These are phyloP conservation scores for Acrasis kona DNA, from an alignment of 78 protist genomes.

Conservation along the genomic window DNA sequence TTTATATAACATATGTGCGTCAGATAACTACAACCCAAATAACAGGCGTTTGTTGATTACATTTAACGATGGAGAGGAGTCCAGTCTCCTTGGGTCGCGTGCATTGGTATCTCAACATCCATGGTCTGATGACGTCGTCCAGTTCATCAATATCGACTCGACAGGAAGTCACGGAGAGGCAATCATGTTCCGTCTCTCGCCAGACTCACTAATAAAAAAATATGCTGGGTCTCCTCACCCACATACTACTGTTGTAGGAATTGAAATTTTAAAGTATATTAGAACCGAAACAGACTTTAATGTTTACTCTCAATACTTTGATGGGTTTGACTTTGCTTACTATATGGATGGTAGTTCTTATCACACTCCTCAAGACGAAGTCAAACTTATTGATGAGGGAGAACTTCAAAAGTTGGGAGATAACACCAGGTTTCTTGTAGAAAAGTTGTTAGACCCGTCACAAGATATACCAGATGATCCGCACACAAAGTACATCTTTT, in stretches of 20 bases:
- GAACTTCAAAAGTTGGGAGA: neutral
- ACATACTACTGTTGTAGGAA: neutral
- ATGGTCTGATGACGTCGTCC: neutral
- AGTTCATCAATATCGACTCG: neutral
- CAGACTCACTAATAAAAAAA: neutral
- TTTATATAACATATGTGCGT: neutral
- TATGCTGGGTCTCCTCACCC: neutral
- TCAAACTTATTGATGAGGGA: neutral
- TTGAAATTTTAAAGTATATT: neutral
- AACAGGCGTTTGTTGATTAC: neutral
- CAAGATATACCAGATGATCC: no score
- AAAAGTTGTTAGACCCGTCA: no score
- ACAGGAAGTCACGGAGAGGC: neutral
- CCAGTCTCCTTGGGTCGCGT: neutral
- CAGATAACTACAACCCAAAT: neutral
- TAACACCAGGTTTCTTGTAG: no score
- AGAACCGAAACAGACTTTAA: neutral
- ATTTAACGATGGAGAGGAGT: neutral
- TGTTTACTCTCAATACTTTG: neutral
- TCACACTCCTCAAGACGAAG: neutral
- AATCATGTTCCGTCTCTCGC: neutral
- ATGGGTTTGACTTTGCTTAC: neutral
- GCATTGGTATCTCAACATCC: neutral
- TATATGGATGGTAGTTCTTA: neutral
- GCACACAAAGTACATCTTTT: no score